Base-by-base conservation (phyloP, 75 land plant species). In the Ceratopteris richardii region DNA sequence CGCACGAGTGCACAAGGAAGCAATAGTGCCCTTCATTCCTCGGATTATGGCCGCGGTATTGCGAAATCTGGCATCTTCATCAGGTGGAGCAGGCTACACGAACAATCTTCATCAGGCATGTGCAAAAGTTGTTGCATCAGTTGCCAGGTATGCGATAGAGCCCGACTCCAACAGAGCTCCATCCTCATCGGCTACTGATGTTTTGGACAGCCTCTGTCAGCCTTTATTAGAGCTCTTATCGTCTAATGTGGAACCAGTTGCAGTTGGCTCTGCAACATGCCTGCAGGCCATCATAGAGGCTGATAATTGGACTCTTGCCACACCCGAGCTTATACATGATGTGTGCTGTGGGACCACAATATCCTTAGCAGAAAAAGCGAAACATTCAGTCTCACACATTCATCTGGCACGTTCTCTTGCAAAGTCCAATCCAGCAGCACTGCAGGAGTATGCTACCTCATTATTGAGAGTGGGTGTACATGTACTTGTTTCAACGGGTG, bases 381-480 rank as follows among this genome's bases (percentile, higher is more conserved):
- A 74, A n/a, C 94, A 89, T 50, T 76, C 94, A 0, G 75, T 72
- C 72, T 54, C 89, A 21, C 97, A 91, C 43, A 87, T 88, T 85
- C 81, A 84, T 23, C 61, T 91, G 51, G 84, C 73, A 48, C 70
- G 81, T 62, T 70, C 94, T 50, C 46, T 91, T 51, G 94, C 82
- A 0, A 71, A 79, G 51, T 67, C 63, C 19, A 84, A 81, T 65
- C 40, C 73, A 26, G 43, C 61, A n/a, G 62, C 65, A 16, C 63
- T 82, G 57, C 75, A 81, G 53, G 77, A 80, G 9, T 85, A 84
- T 73, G 88, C 81, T 0, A 60, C 82, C 29, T 58, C 76, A 61
- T 44, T 92, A 24, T 60, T 85, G 20, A 54, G 69, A 1, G 70
- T 86, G 22, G 90, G 83, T 5, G 57, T 74, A 52, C 62, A 66